Evolutionary conservation across 768 basidiomycete species (phyloP).

Genomic region (Tubosaeta sp.): DNA sequence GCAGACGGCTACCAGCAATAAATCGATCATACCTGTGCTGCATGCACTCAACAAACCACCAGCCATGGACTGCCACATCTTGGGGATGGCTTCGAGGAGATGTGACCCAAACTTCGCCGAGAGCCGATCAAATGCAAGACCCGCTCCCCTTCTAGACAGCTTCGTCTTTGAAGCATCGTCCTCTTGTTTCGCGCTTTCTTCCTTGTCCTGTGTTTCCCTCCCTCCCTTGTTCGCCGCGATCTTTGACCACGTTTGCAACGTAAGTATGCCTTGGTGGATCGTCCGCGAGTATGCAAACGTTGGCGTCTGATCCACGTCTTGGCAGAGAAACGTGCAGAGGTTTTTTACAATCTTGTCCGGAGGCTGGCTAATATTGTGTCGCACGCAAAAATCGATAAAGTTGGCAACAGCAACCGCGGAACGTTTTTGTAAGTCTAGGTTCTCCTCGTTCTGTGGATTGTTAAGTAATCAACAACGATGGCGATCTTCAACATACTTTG

Average conservation of each 20-base stretch:
- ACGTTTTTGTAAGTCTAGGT: conserved; percentile 80
- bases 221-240: conserved; percentile 32
- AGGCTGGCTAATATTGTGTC: conserved; percentile 71
- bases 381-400: conserved; percentile 82
- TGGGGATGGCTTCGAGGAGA: conserved; percentile 79
- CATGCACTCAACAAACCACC: conserved; percentile 71
- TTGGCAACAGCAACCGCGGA: conserved; percentile 83
- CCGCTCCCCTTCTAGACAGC: conserved; percentile 81
- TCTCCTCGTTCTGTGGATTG: conserved; percentile 73
- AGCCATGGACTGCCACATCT: conserved; percentile 92
- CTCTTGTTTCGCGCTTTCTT: conserved; percentile 41
- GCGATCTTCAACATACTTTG: conserved; percentile 57
- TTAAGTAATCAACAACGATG: conserved; percentile 4
- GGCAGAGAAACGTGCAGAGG: conserved; percentile 93
- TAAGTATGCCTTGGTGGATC: conserved; percentile 68
- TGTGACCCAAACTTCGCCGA: conserved; percentile 69
- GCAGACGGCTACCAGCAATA: not conserved
- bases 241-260: conserved; percentile 50
- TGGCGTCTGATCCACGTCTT: conserved; percentile 85
- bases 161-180: conserved; percentile 57
- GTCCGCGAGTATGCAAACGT: conserved; percentile 73
- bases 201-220: conserved; percentile 41
- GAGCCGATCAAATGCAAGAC: conserved; percentile 75
- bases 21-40: conserved; percentile 48
- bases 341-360: conserved; percentile 97